Percentiles rank a stretch among this genome's conserved stretches.
These are phyloP conservation scores for Austropuccinia psidii DNA, from an alignment of 1,284 basidiomycete genomes.

Conservation along the genomic window DNA sequence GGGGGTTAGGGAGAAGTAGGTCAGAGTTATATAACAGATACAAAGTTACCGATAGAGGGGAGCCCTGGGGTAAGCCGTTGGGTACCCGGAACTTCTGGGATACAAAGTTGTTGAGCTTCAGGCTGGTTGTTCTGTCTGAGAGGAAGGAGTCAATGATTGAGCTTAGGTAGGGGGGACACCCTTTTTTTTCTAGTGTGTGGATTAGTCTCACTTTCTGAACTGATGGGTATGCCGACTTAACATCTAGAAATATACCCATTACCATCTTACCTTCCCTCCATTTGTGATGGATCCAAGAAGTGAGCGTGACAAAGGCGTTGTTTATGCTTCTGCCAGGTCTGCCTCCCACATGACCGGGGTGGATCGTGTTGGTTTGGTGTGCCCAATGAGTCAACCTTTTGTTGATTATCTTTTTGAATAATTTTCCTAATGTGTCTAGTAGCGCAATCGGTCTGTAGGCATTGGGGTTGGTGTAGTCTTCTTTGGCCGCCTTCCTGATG, in stretches of 20 bases:
- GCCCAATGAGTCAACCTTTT: not conserved
- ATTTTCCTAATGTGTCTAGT: not conserved
- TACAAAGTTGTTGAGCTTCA: no score
- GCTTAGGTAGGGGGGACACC: not conserved
- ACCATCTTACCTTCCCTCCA: not conserved
- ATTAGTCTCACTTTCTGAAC: not conserved
- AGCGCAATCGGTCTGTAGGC: slow-evolving; percentile 1
- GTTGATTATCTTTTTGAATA: not conserved
- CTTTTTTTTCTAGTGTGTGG: not conserved
- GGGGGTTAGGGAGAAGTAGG: not conserved
- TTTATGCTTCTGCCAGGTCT: not conserved
- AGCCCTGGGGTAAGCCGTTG: no score
- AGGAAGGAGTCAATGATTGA: not conserved
- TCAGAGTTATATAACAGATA: not conserved
- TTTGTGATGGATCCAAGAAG: not conserved
- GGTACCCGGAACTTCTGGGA: no score
- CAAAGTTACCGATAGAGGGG: no score
- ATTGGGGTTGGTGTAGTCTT: not conserved
- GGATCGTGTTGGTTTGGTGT: not conserved
- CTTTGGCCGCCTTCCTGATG: not conserved
- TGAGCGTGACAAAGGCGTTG: not conserved
- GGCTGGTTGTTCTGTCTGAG: no score
- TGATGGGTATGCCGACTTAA: not conserved
- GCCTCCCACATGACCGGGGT: not conserved
- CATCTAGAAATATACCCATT: not conserved